Conservation (phyloP, 2,329 filamentous ascomycete genomes). For the Dactylonectria estremocensis region DNA sequence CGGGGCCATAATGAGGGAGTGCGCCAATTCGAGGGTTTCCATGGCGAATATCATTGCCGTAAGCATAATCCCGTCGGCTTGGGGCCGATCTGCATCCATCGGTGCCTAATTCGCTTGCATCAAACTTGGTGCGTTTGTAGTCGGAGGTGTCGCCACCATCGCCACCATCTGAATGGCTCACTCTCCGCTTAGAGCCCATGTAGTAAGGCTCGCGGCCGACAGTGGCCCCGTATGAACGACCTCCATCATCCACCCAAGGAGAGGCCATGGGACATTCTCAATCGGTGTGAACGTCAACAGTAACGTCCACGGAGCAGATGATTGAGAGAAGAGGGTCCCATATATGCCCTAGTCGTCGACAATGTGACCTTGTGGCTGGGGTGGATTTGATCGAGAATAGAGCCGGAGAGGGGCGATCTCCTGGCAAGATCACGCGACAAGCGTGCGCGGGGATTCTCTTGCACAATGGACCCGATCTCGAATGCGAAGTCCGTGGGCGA, state of each 20-base stretch:
- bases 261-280: constrained; percentile 59
- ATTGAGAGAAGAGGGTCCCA: constrained; percentile 17
- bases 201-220: constrained; percentile 47
- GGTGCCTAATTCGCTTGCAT: constrained; percentile 15
- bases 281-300: constrained; percentile 36
- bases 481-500: constrained; percentile 15
- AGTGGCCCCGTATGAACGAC: constrained; percentile 47
- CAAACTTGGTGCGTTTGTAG: constrained; percentile 44
- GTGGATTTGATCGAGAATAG: constrained; percentile 1
- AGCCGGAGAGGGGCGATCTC: constrained; percentile 17
- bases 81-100: constrained; percentile 11
- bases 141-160: constrained; percentile 46
- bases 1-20: constrained; percentile 9
- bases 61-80: constrained; percentile 19
- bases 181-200: constrained; percentile 57
- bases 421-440: constrained; percentile 24
- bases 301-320: constrained; percentile 27
- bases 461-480: constrained; percentile 5
- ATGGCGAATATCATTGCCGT: constrained; percentile 26
- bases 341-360: constrained; percentile 19
- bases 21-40: constrained; percentile 5
- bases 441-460: constrained; percentile 8
- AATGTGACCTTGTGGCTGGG: constrained; percentile 17
- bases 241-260: constrained; percentile 55
- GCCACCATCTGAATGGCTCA: constrained; percentile 54